These are phyloP conservation scores for Dryas drummondii DNA, from an alignment of 306 rosid species.

Conservation along the genomic window DNA sequence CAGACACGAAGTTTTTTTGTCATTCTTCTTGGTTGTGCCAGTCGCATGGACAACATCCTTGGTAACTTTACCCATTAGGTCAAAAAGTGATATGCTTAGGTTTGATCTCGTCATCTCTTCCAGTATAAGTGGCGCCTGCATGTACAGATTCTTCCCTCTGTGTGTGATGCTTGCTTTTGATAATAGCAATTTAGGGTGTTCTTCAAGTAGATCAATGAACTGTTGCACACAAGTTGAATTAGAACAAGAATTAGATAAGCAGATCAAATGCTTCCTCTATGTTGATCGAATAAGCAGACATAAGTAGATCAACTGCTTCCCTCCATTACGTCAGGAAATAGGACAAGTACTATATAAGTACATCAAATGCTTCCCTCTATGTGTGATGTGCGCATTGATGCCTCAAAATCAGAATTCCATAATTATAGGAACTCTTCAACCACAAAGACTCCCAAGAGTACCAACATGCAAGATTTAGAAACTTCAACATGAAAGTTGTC, in stretches of 20 bases:
- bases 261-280: too few species aligned
- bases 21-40: slow-evolving; percentile 57
- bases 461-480: background rate
- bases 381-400: too few species aligned
- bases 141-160: slow-evolving; percentile 77
- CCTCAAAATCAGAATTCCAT: too few species aligned
- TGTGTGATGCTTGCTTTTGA: slow-evolving; percentile 81
- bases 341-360: too few species aligned
- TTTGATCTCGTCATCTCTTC: slow-evolving; percentile 97
- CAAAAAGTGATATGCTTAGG: slow-evolving; percentile 56
- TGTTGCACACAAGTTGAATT: slow-evolving; percentile 39
- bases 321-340: too few species aligned
- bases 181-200: slow-evolving; percentile 68
- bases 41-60: slow-evolving; percentile 74
- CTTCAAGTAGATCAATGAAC: slow-evolving; percentile 78
- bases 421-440: slow-evolving; percentile 1
- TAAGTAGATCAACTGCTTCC: too few species aligned
- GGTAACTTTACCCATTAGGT: slow-evolving; percentile 67
- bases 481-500: background rate
- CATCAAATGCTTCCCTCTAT: too few species aligned
- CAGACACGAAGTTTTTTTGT: slow-evolving; percentile 54
- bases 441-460: background rate
- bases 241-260: slow-evolving; percentile 12
- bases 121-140: slow-evolving; percentile 95
- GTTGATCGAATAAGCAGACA: too few species aligned